Percentiles rank a stretch among this genome's conserved stretches.
Evolutionary conservation across 192 early-diverging fungal species (phyloP).

Genomic region (Backusella australiensis): DNA sequence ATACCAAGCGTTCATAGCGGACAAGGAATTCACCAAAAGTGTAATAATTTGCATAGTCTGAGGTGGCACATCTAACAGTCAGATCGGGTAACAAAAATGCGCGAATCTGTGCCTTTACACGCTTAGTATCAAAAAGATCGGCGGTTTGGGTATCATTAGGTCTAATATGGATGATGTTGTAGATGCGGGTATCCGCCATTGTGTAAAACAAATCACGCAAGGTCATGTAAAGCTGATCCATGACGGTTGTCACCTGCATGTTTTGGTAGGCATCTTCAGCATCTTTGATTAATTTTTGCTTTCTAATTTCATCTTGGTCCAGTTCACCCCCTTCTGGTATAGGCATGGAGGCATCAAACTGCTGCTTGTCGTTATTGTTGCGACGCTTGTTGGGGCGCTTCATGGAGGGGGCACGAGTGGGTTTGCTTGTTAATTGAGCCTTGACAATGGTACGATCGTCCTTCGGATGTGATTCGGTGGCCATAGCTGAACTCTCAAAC

Average conservation of each 20-base stretch:
- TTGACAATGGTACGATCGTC: constrained; percentile 75
- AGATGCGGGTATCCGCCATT: constrained; percentile 72
- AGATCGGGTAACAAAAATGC: constrained; percentile 70
- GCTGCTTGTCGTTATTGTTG: not conserved
- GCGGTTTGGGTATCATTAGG: constrained; percentile 58
- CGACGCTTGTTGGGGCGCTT: constrained; percentile 42
- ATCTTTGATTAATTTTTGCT: constrained; percentile 24
- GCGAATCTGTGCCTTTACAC: constrained; percentile 69
- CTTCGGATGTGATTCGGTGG: constrained; percentile 72
- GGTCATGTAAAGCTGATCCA: constrained; percentile 59
- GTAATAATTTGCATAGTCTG: constrained; percentile 75
- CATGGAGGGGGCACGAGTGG: constrained; percentile 68
- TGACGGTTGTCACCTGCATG: constrained; percentile 44
- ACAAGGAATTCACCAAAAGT: constrained; percentile 71
- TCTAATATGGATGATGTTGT: constrained; percentile 81
- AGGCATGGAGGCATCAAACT: not conserved
- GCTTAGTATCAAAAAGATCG: constrained; percentile 55
- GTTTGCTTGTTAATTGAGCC: constrained; percentile 73
- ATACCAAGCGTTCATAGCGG: constrained; percentile 51
- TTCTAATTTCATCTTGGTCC: constrained; percentile 34
- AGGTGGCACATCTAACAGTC: constrained; percentile 50
- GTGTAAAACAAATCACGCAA: constrained; percentile 79
- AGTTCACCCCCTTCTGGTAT: constrained; percentile 19
- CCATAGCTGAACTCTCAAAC: constrained; percentile 70
- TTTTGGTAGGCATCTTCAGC: constrained; percentile 37